Conservation (phyloP, 2,329 filamentous ascomycete genomes). For the Hypoxylon sp. region DNA sequence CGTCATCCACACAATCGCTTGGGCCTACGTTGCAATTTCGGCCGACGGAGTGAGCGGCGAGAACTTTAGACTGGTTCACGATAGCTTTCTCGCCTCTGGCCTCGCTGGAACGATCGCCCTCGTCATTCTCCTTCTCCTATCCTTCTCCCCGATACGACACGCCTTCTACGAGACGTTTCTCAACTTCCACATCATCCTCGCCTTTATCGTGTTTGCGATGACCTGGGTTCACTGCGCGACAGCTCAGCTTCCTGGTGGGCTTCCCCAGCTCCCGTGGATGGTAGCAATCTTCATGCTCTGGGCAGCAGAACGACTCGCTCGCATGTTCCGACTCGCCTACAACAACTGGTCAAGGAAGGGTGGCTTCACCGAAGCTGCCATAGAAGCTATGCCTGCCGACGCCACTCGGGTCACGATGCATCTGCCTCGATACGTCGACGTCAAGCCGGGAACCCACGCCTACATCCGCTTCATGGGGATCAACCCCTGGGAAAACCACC, state of each 20-base stretch:
- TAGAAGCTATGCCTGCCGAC: slow-evolving; percentile 75
- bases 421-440: slow-evolving; percentile 70
- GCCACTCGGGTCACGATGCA: slow-evolving; percentile 74
- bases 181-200: slow-evolving; percentile 81
- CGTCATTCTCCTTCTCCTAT: slow-evolving; percentile 70
- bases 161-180: slow-evolving; percentile 98
- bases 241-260: slow-evolving; percentile 68
- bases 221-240: slow-evolving; percentile 81
- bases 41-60: slow-evolving; percentile 70
- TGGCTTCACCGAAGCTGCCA: slow-evolving; percentile 68
- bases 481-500: slow-evolving; percentile 75
- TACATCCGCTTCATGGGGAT: slow-evolving; percentile 75
- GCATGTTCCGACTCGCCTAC: slow-evolving; percentile 69
- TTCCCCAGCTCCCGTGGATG: slow-evolving; percentile 78
- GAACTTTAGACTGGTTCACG: slow-evolving; percentile 59
- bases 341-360: slow-evolving; percentile 66
- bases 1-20: slow-evolving; percentile 75
- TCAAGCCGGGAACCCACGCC: slow-evolving; percentile 75
- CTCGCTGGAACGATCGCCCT: slow-evolving; percentile 69
- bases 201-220: slow-evolving; percentile 70
- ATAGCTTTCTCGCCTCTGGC: slow-evolving; percentile 72
- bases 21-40: slow-evolving; percentile 75
- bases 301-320: slow-evolving; percentile 72
- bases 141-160: slow-evolving; percentile 83
- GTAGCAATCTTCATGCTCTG: slow-evolving; percentile 79